A percentile compares a stretch with the other conserved stretches of the same genome.
Evolutionary conservation across 1,284 basidiomycete species (phyloP).

Genomic region (Cystobasidium sp.): DNA sequence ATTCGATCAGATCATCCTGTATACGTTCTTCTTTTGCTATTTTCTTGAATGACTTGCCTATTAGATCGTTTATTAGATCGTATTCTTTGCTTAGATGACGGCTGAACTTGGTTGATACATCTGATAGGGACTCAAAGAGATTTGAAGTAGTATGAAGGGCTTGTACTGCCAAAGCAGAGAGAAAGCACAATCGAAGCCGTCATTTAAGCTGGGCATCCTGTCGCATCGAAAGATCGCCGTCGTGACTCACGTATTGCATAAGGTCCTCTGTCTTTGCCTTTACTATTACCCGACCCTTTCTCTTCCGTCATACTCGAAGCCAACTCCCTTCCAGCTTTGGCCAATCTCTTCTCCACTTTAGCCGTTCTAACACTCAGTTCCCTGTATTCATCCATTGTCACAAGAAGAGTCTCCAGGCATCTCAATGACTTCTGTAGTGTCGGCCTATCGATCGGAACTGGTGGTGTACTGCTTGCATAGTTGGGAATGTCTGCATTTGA

Average conservation of each 20-base stretch:
- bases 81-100: slow-evolving; percentile 55
- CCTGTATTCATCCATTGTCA: slow-evolving; percentile 55
- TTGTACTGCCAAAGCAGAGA: slow-evolving; percentile 42
- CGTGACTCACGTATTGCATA: neutral
- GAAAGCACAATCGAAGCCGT: neutral
- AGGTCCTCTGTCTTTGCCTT: neutral
- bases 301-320: slow-evolving; percentile 42
- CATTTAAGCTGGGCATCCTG: neutral
- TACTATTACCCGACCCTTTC: neutral
- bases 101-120: slow-evolving; percentile 52
- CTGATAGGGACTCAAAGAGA: slow-evolving; percentile 53
- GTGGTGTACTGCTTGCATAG: slow-evolving; percentile 1
- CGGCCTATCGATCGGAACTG: slow-evolving; percentile 49
- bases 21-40: slow-evolving; percentile 55
- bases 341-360: slow-evolving; percentile 54
- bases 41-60: slow-evolving; percentile 55
- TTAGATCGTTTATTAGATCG: slow-evolving; percentile 54
- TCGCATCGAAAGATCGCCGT: neutral
- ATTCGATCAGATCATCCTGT: slow-evolving; percentile 53
- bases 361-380: slow-evolving; percentile 52
- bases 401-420: slow-evolving; percentile 53
- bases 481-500: neutral
- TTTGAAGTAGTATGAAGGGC: slow-evolving; percentile 50
- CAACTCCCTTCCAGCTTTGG: slow-evolving; percentile 51
- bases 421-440: slow-evolving; percentile 55